These are phyloP conservation scores for Jamesozyma lodderae DNA, from an alignment of 805 yeast species.

Conservation along the genomic window DNA sequence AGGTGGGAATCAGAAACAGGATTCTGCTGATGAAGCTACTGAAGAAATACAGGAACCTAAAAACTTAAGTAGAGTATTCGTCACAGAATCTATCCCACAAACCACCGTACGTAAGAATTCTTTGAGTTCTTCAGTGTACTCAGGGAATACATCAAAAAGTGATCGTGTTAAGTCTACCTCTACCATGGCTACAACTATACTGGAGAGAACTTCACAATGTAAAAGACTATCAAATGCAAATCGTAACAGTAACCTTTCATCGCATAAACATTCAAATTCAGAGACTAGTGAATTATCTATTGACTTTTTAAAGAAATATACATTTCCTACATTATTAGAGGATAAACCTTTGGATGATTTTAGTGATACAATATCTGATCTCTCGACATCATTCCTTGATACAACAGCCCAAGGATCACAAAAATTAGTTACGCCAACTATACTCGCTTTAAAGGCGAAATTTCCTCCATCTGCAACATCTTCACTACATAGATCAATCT, in stretches of 20 bases:
- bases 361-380: not conserved
- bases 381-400: not conserved
- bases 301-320: slow-evolving; percentile 21
- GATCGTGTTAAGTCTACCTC: slow-evolving; percentile 24
- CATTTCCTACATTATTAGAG: slow-evolving; percentile 26
- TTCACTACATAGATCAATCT: not conserved
- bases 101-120: slow-evolving; percentile 8
- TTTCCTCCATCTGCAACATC: not conserved
- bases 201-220: slow-evolving; percentile 10
- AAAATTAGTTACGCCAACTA: too few species aligned
- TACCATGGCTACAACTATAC: slow-evolving; percentile 23
- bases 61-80: slow-evolving; percentile 7
- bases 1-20: too few species aligned
- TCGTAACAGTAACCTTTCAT: not conserved
- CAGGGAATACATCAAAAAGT: slow-evolving; percentile 4
- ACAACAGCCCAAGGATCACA: not conserved
- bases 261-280: slow-evolving; percentile 10
- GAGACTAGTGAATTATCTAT: slow-evolving; percentile 17
- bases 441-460: too few species aligned
- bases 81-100: slow-evolving; percentile 4
- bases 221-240: not conserved
- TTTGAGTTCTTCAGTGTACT: slow-evolving; percentile 10
- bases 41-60: not conserved
- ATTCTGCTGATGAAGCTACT: slow-evolving; percentile 6
- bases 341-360: slow-evolving; percentile 12